Base-by-base conservation (phyloP, 2,329 filamentous ascomycete genomes). In the Cadophora malorum region DNA sequence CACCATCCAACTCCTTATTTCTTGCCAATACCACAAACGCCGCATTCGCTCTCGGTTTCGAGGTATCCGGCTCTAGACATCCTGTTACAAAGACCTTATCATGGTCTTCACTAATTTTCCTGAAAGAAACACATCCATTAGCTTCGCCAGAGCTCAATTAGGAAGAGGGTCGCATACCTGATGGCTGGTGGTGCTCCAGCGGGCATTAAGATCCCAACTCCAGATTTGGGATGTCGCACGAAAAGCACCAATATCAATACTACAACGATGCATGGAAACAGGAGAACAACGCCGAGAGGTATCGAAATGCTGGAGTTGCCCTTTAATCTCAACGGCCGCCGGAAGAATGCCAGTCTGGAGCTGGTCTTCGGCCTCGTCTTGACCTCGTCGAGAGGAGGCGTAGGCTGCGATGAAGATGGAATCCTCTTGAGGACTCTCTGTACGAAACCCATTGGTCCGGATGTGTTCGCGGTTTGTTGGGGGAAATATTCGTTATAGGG, bases 51-150 rank as follows among this genome's bases (percentile, higher is more conserved):
- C 94, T 88, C 52, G 93, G 93, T 70, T 89, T 85, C 73, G 88
- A 89, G 41, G 90, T 91, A 76, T 96, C 91, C 60, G 91, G 90
- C 73, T 94, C 90, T 76, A 93, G 86, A 79, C 96, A 99, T 72
- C 96, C 96, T 47, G 90, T 92, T 62, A 94, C 91, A 76, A 99
- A 99, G 63, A 97, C 94, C 81, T 97, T 97, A 82, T 99, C 96
- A 81, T 98, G 89, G 76, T 96, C 92, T 81, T 98, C 96, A 81
- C 91, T 97, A 76, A 99, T 99, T 88, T 94, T 95, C 74, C 94
- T 97, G 35, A 49, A 31, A 72, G 47, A 63, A 47, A 45, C 64
- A 49, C 28, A 63, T 14, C 53, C 23, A 31, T 75, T 67, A 75
- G 73, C 59, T 31, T 47, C 33, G 63, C 19, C 10, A 10, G 38